These are phyloP conservation scores for Nicotiana obtusifolia DNA, from an alignment of 257 asterid species.

Conservation along the genomic window DNA sequence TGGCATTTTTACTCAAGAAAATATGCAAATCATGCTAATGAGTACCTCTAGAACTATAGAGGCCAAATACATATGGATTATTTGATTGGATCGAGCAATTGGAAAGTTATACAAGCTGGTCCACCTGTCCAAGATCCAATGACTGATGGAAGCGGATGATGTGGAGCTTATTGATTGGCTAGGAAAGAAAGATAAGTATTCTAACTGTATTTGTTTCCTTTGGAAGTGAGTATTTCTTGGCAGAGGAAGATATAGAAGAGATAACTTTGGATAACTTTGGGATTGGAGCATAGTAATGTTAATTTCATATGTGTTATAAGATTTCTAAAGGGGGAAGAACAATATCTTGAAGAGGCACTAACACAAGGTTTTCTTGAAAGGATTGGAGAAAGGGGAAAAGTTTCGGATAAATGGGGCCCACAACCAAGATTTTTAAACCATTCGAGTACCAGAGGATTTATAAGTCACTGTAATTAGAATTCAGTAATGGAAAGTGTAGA, in stretches of 20 bases:
- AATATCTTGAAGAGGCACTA: slow-evolving; percentile 19
- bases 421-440: slow-evolving; percentile 24
- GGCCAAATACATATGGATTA: slow-evolving; percentile 38
- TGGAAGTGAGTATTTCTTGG: slow-evolving; percentile 49
- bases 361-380: slow-evolving; percentile 33
- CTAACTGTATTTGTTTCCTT: slow-evolving; percentile 48
- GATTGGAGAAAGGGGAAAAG: slow-evolving; percentile 26
- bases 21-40: slow-evolving; percentile 13
- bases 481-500: too few relatives aligned
- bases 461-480: too few relatives aligned
- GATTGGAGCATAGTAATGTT: slow-evolving; percentile 40
- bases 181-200: slow-evolving; percentile 14
- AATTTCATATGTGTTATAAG: slow-evolving; percentile 52
- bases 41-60: slow-evolving; percentile 38
- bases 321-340: slow-evolving; percentile 27
- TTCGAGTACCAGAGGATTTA: slow-evolving; percentile 20
- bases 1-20: neutral
- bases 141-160: too few relatives aligned
- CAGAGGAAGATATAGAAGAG: slow-evolving; percentile 38
- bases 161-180: too few relatives aligned
- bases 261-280: slow-evolving; percentile 32
- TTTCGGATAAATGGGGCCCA: slow-evolving; percentile 33
- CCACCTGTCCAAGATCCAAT: slow-evolving; percentile 1
- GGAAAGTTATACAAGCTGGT: slow-evolving; percentile 29
- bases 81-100: neutral